phyloP scores from a whole-genome alignment of 768 basidiomycete genomes.

The Tephrocybe sp. region DNA sequence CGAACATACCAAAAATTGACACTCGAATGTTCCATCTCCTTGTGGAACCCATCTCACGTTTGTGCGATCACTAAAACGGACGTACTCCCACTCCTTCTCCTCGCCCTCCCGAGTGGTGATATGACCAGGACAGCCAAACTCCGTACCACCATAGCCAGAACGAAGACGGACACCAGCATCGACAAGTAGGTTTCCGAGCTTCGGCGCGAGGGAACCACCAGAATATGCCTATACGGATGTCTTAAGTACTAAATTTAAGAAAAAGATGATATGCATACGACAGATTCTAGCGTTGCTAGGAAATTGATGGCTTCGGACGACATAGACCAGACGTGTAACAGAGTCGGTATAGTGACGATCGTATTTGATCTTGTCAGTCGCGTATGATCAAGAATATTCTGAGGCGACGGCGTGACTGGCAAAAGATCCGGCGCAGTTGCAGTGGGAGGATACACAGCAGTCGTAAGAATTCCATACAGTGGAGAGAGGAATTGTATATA shows the following conservation, averaged over 20 bases:
- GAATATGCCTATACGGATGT: conserved; percentile 20
- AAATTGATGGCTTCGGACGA: conserved; percentile 20
- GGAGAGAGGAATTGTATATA: conserved; percentile 24
- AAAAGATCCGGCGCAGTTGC: conserved; percentile 11
- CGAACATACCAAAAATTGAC: conserved; percentile 32
- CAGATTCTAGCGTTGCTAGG: conserved; percentile 22
- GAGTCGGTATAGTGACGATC: conserved; percentile 25
- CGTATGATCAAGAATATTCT: conserved; percentile 30
- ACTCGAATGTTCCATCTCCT: conserved; percentile 36
- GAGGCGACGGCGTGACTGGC: conserved; percentile 32
- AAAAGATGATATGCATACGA: conserved; percentile 23
- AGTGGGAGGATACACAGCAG: conserved; percentile 26
- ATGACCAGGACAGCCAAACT: conserved; percentile 22
- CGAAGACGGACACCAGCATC: conserved; percentile 27
- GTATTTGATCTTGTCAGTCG: conserved; percentile 17
- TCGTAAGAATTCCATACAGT: conserved; percentile 16
- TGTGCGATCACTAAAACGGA: conserved; percentile 22
- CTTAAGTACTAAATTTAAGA: background rate
- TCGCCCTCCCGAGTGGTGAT: conserved; percentile 13
- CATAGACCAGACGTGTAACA: conserved; percentile 28
- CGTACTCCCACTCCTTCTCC: conserved; percentile 30
- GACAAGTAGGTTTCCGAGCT: conserved; percentile 27
- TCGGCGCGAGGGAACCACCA: conserved; percentile 30
- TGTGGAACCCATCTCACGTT: conserved; percentile 32
- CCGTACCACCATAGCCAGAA: conserved; percentile 27